Conservation (phyloP, 306 rosid genomes). For the Malus sylvestris region DNA sequence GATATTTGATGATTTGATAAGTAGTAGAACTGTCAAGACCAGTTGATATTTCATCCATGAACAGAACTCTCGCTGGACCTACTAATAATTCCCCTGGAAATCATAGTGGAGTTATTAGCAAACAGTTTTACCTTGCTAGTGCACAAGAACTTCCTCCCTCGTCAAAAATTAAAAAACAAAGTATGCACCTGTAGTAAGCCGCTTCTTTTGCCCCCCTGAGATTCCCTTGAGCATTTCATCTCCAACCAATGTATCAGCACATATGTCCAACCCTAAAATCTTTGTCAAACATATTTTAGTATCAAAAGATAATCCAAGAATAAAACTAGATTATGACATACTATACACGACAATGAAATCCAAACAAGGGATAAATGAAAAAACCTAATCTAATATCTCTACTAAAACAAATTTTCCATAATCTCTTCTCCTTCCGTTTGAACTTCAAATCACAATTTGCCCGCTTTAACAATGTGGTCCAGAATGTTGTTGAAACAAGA, state of each 20-base stretch:
- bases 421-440: neutral
- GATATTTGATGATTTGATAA: conserved; percentile 81
- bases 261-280: conserved; percentile 98
- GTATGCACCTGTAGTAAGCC: conserved; percentile 86
- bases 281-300: conserved; percentile 66
- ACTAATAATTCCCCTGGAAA: conserved; percentile 81
- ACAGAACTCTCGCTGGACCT: conserved; percentile 96
- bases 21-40: conserved; percentile 97
- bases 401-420: neutral
- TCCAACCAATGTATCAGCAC: conserved; percentile 98
- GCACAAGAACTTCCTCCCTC: neutral
- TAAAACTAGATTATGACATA: neutral
- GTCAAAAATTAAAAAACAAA: neutral
- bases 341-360: neutral
- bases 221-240: conserved; percentile 99
- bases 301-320: conserved; percentile 15
- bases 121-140: conserved; percentile 11
- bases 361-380: neutral
- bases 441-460: neutral
- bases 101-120: conserved; percentile 27
- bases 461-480: neutral
- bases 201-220: conserved; percentile 98
- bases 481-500: neutral
- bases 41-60: conserved; percentile 98
- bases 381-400: neutral